Percentiles rank a stretch among this genome's conserved stretches.
phyloP scores from a whole-genome alignment of 306 rosid species.

The Coriaria nepalensis region DNA sequence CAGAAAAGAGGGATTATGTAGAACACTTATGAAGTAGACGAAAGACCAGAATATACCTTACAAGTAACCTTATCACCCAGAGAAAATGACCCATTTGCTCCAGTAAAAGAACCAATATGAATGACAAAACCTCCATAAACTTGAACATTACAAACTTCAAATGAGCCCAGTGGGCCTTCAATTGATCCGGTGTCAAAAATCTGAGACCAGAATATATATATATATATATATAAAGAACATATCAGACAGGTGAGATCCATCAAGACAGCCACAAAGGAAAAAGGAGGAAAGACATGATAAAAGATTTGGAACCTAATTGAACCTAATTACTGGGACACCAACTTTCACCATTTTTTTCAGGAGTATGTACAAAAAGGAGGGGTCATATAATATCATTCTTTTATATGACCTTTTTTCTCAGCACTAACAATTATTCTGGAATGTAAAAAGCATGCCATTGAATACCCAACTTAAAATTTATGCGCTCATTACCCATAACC shows the following conservation, averaged over 20 bases:
- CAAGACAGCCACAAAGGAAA: background rate
- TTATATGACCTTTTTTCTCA: too few species aligned
- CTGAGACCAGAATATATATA: constrained; percentile 21
- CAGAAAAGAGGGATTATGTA: background rate
- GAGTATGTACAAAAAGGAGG: too few species aligned
- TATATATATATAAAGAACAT: background rate
- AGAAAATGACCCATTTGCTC: constrained; percentile 37
- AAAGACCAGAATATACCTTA: constrained; percentile 38
- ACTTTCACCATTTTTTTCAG: too few species aligned
- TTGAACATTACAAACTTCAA: constrained; percentile 76
- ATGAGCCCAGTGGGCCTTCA: constrained; percentile 42
- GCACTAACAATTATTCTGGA: too few species aligned
- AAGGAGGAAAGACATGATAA: constrained; percentile 2
- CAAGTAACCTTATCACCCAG: constrained; percentile 71
- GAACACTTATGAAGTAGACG: background rate
- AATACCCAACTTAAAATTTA: too few species aligned
- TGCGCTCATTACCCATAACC: too few species aligned
- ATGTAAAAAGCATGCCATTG: too few species aligned
- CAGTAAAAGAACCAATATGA: constrained; percentile 64
- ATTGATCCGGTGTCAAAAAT: constrained; percentile 87
- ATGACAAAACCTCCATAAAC: constrained; percentile 74
- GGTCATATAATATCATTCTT: too few species aligned
- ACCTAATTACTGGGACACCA: too few species aligned
- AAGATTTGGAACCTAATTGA: too few species aligned
- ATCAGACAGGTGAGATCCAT: constrained; percentile 16